Percentiles rank a stretch among this genome's conserved stretches.
These are phyloP conservation scores for Urochloa ruziziensis DNA, from an alignment of 176 grass and related monocot genomes.

Conservation along the genomic window DNA sequence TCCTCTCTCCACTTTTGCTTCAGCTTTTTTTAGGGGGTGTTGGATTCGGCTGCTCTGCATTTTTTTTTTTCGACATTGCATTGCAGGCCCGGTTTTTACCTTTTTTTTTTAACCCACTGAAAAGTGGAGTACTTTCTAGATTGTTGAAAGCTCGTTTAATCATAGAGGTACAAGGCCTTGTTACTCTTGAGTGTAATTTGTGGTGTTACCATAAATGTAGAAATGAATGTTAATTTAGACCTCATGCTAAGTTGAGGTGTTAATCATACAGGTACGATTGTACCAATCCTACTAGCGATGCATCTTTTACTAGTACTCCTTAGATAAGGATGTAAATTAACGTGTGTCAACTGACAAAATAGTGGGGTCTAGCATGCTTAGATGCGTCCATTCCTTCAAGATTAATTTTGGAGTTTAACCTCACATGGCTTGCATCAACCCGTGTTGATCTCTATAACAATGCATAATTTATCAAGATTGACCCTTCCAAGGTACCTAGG, in stretches of 20 bases:
- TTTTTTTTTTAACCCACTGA: constrained; percentile 16
- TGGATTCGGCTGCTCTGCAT: constrained; percentile 29
- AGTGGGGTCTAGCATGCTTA: neutral
- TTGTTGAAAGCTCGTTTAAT: constrained; percentile 15
- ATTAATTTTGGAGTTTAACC: neutral
- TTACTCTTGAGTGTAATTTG: neutral
- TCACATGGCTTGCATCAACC: neutral
- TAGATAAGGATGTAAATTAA: neutral
- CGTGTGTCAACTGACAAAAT: neutral
- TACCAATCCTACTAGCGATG: no score
- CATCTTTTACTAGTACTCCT: no score
- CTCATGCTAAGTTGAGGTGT: no score
- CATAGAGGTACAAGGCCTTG: neutral
- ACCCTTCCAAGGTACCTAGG: neutral
- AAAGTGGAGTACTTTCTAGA: constrained; percentile 22
- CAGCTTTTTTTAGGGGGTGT: constrained; percentile 36
- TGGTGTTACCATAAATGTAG: neutral
- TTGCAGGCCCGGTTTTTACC: neutral
- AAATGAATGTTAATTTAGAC: no score
- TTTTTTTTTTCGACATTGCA: neutral
- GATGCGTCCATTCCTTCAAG: neutral
- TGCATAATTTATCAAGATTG: neutral
- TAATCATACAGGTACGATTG: no score
- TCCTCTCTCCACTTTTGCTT: neutral
- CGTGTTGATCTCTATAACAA: neutral